Evolutionary conservation across 73 alveolate genomes (phyloP).

Genomic region (Tetrahymena elliotti): DNA sequence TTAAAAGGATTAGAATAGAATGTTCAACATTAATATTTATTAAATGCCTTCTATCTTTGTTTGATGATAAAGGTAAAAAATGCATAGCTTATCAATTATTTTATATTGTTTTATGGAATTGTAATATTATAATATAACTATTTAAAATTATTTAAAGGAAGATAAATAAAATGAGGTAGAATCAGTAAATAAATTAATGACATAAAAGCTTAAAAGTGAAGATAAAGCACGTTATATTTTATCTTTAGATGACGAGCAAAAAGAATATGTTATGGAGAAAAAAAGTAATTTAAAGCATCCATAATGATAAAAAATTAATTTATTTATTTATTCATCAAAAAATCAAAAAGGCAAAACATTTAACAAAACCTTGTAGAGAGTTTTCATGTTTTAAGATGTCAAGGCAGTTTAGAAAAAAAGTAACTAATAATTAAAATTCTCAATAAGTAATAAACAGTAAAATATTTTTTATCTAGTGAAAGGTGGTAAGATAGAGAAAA

Average conservation of each 20-base stretch:
- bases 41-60: background rate
- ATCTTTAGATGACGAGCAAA: background rate
- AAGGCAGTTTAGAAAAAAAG: background rate
- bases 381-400: background rate
- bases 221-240: background rate
- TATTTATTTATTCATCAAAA: too few relatives aligned
- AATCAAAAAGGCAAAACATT: background rate
- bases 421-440: background rate
- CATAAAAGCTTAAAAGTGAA: background rate
- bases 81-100: too few relatives aligned
- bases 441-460: background rate
- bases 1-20: background rate
- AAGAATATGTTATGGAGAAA: background rate
- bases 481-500: background rate
- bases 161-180: background rate
- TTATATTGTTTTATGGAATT: too few relatives aligned
- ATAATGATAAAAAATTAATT: background rate
- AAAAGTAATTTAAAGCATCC: background rate
- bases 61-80: background rate
- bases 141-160: background rate
- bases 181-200: background rate
- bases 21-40: background rate
- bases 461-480: background rate
- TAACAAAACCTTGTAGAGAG: background rate
- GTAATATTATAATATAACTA: too few relatives aligned